Percentiles rank a stretch among this genome's conserved stretches.
These are phyloP conservation scores for Aspergillus neoniger DNA, from an alignment of 2,329 filamentous ascomycete species.

Conservation along the genomic window DNA sequence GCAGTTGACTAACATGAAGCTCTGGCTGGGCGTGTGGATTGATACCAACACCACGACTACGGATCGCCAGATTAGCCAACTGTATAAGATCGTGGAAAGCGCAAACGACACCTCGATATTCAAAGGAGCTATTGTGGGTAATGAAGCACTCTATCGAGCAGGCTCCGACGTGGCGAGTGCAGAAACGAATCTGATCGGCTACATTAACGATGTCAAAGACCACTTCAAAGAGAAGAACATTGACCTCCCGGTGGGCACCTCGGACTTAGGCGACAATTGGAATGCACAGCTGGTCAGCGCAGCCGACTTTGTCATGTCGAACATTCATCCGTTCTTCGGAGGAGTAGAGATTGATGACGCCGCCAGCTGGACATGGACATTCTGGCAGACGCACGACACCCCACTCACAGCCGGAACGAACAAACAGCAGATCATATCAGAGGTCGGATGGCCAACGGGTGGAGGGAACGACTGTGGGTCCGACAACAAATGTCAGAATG, in stretches of 20 bases:
- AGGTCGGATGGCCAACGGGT: slow-evolving; percentile 85
- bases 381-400: slow-evolving; percentile 74
- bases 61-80: slow-evolving; percentile 74
- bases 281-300: slow-evolving; percentile 65
- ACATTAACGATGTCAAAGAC: slow-evolving; percentile 68
- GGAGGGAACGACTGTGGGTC: slow-evolving; percentile 78
- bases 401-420: slow-evolving; percentile 60
- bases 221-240: slow-evolving; percentile 70
- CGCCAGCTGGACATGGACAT: slow-evolving; percentile 77
- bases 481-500: slow-evolving; percentile 57
- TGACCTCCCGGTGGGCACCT: slow-evolving; percentile 77
- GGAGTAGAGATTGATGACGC: slow-evolving; percentile 70
- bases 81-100: slow-evolving; percentile 77
- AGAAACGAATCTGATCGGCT: slow-evolving; percentile 59
- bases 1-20: slow-evolving; percentile 71
- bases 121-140: slow-evolving; percentile 64
- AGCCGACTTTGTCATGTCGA: slow-evolving; percentile 91
- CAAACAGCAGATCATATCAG: slow-evolving; percentile 79
- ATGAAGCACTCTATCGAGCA: slow-evolving; percentile 62
- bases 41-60: slow-evolving; percentile 83
- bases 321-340: slow-evolving; percentile 94
- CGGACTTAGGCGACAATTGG: slow-evolving; percentile 90
- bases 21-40: slow-evolving; percentile 95
- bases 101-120: slow-evolving; percentile 50
- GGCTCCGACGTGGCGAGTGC: slow-evolving; percentile 62